Conservation (phyloP, 2,329 filamentous ascomycete genomes). For the Aspergillus nomiae region DNA sequence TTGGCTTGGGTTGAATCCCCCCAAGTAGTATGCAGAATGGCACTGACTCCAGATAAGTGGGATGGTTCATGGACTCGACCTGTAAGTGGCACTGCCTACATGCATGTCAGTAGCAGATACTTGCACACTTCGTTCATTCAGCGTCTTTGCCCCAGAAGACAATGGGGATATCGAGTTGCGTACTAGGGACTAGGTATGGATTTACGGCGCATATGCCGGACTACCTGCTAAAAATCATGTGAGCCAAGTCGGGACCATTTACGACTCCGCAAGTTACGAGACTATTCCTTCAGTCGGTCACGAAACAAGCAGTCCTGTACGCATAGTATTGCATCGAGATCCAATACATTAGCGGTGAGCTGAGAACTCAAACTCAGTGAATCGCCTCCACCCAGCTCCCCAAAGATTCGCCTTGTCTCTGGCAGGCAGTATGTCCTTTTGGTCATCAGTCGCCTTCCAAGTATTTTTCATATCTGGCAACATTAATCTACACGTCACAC, state of each 20-base stretch:
- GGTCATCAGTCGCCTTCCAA: not conserved
- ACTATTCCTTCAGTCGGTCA: not conserved
- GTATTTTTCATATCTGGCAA: not conserved
- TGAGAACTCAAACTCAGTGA: not conserved
- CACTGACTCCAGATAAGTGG: not conserved
- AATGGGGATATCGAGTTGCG: not conserved
- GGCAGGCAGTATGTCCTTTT: not conserved
- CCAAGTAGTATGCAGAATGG: not conserved
- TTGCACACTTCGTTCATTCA: not conserved
- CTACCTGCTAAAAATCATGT: not conserved
- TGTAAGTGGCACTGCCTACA: not conserved
- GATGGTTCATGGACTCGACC: conserved; percentile 5
- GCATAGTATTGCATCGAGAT: not conserved
- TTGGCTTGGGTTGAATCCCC: not conserved
- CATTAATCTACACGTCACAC: conserved; percentile 11
- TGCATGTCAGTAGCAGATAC: not conserved
- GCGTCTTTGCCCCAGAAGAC: not conserved
- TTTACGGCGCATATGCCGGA: not conserved
- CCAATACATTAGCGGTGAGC: conserved; percentile 4
- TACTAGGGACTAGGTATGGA: not conserved
- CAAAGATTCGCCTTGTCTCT: conserved; percentile 1
- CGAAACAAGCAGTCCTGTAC: not conserved
- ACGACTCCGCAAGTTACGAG: not conserved
- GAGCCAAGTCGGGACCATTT: not conserved
- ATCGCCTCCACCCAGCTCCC: not conserved